Evolutionary conservation across 1,139 yeast genomes (phyloP).

Genomic region (Nadsonia commutata): DNA sequence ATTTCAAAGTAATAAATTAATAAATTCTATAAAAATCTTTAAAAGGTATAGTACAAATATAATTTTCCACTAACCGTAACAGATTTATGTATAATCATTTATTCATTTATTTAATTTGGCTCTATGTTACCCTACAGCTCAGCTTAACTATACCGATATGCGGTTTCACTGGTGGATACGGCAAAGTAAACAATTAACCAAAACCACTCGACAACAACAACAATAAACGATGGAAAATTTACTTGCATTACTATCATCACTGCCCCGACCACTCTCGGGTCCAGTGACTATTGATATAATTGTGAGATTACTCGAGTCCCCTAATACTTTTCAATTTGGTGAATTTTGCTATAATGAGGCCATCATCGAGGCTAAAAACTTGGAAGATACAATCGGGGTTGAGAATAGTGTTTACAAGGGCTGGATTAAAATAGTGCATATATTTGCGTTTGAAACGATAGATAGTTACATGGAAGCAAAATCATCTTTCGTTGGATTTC

Average conservation of each 20-base stretch:
- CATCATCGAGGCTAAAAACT: neutral
- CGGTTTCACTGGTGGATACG: neutral
- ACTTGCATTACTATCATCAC: neutral
- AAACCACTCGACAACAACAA: neutral
- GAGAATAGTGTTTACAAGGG: neutral
- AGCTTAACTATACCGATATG: too few relatives aligned
- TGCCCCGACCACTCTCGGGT: neutral
- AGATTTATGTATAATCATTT: too few relatives aligned
- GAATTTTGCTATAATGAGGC: neutral
- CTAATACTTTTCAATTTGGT: neutral
- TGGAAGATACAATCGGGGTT: neutral
- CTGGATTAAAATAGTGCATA: slow-evolving; percentile 2
- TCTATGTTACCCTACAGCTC: too few relatives aligned
- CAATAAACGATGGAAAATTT: neutral
- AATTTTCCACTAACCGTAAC: too few relatives aligned
- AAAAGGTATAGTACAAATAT: too few relatives aligned
- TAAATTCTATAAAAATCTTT: too few relatives aligned
- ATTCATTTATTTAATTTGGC: too few relatives aligned
- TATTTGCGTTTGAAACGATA: slow-evolving; percentile 7
- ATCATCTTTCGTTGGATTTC: neutral
- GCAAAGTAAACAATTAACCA: neutral
- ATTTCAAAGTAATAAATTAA: too few relatives aligned
- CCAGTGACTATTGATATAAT: neutral
- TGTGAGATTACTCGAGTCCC: neutral
- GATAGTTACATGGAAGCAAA: slow-evolving; percentile 1